Conservation (phyloP, 2,329 filamentous ascomycete species). For the Colletotrichum orbiculare region DNA sequence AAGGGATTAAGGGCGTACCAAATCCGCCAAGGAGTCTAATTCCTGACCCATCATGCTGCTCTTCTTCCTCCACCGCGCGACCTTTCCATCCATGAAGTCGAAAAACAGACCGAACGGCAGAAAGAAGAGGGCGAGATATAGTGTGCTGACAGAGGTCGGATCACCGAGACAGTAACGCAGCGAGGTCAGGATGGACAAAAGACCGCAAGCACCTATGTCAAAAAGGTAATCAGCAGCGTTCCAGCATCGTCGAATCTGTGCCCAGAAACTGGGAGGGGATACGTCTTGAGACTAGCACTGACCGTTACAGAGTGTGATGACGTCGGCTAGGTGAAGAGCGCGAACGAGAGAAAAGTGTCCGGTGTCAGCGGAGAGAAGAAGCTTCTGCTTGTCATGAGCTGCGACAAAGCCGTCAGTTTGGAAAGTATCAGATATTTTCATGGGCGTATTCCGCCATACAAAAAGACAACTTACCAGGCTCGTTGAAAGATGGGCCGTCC, state of each 20-base stretch:
- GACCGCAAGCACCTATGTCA: slow-evolving; percentile 67
- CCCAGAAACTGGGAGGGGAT: neutral
- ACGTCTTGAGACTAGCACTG: slow-evolving; percentile 32
- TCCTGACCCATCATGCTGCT: slow-evolving; percentile 98
- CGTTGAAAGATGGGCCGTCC: slow-evolving; percentile 41
- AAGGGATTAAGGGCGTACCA: slow-evolving; percentile 63
- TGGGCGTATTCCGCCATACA: neutral
- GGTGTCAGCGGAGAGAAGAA: slow-evolving; percentile 74
- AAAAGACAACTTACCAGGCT: slow-evolving; percentile 46
- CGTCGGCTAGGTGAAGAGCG: slow-evolving; percentile 81
- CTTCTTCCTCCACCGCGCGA: slow-evolving; percentile 96
- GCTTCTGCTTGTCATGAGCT: slow-evolving; percentile 82
- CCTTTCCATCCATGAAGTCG: slow-evolving; percentile 97
- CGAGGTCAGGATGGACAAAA: slow-evolving; percentile 96
- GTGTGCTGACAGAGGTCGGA: slow-evolving; percentile 70
- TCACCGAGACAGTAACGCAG: slow-evolving; percentile 90
- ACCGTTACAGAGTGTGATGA: slow-evolving; percentile 87
- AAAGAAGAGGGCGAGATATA: slow-evolving; percentile 86
- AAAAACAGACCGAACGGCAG: slow-evolving; percentile 96
- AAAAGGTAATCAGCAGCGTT: slow-evolving; percentile 14
- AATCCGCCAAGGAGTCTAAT: slow-evolving; percentile 91
- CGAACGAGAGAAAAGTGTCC: slow-evolving; percentile 79
- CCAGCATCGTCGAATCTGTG: too few relatives aligned
- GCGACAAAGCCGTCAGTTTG: slow-evolving; percentile 24
- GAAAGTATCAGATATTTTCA: slow-evolving; percentile 24